phyloP scores from a whole-genome alignment of 805 yeast species.

The Nakazawaea molendinolei region DNA sequence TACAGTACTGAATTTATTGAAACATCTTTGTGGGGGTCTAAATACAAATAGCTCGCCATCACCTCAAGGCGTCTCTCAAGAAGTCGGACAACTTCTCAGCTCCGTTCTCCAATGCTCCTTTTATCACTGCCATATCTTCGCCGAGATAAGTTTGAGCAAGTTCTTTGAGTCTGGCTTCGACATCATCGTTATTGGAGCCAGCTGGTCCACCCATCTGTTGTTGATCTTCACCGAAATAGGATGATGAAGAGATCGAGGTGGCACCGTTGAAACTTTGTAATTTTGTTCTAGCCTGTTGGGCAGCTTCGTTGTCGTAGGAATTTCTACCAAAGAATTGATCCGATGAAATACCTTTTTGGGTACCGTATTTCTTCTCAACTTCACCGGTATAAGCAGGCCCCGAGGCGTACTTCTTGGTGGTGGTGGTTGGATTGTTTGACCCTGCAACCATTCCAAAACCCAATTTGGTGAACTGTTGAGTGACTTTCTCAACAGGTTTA shows the following conservation, averaged over 20 bases:
- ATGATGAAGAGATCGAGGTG: conserved; percentile 82
- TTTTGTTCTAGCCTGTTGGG: conserved; percentile 75
- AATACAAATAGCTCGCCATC: conserved; percentile 18
- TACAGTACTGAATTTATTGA: too few species aligned
- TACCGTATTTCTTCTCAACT: conserved; percentile 72
- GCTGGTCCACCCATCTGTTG: conserved; percentile 22
- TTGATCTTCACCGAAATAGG: conserved; percentile 84
- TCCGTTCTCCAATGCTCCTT: conserved; percentile 90
- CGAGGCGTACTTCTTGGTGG: conserved; percentile 33
- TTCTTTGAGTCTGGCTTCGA: conserved; percentile 48
- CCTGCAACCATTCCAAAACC: conserved; percentile 85
- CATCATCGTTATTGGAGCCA: conserved; percentile 28
- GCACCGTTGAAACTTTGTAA: conserved; percentile 81
- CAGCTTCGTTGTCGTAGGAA: conserved; percentile 67
- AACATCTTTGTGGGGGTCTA: conserved; percentile 12
- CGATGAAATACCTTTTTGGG: conserved; percentile 90
- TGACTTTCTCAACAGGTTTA: conserved; percentile 36
- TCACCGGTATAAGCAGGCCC: conserved; percentile 68
- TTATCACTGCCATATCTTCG: conserved; percentile 82
- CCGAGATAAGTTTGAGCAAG: conserved; percentile 63
- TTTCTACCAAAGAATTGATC: conserved; percentile 93
- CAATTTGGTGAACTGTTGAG: conserved; percentile 70
- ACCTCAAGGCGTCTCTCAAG: conserved; percentile 81
- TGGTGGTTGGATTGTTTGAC: conserved; percentile 38
- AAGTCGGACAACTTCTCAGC: conserved; percentile 83